These are phyloP conservation scores for Coemansia guatemalensis DNA, from an alignment of 192 early-diverging fungal species.

Conservation along the genomic window DNA sequence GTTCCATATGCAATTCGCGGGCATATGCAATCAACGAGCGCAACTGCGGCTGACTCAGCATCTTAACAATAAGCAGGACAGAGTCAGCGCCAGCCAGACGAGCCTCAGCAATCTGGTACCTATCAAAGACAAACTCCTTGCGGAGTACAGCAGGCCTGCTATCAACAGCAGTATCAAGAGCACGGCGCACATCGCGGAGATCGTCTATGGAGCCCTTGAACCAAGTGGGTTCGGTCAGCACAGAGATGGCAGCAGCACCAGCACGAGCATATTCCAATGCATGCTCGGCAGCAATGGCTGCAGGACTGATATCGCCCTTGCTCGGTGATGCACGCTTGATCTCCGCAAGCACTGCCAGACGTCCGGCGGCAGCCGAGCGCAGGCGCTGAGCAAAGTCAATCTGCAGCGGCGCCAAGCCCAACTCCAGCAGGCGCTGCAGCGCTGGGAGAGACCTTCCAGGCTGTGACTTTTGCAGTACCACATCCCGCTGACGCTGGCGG, in stretches of 20 bases:
- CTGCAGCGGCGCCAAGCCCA: conserved; percentile 68
- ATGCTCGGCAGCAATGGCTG: conserved; percentile 84
- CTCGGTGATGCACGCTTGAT: conserved; percentile 97
- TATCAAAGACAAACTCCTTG: conserved; percentile 96
- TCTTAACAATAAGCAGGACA: conserved; percentile 93
- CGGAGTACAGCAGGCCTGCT: conserved; percentile 91
- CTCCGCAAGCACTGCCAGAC: conserved; percentile 89
- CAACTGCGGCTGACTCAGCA: conserved; percentile 74
- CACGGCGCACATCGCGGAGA: conserved; percentile 80
- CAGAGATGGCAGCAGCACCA: conserved; percentile 92
- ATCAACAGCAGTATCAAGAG: conserved; percentile 61
- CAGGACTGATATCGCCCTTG: conserved; percentile 87
- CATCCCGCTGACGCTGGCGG: conserved; percentile 77
- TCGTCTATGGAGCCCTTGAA: conserved; percentile 96
- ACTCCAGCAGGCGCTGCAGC: conserved; percentile 65
- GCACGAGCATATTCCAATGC: conserved; percentile 83
- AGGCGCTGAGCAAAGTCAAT: conserved; percentile 82
- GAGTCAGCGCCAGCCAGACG: conserved; percentile 95
- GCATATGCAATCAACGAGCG: conserved; percentile 70
- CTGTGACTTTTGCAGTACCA: conserved; percentile 62
- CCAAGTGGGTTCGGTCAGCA: conserved; percentile 98
- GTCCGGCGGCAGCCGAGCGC: conserved; percentile 11
- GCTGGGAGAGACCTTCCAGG: conserved; percentile 75
- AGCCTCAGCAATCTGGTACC: conserved; percentile 96
- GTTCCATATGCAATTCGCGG: conserved; percentile 88